Percentiles rank a stretch among this genome's conserved stretches.
These are phyloP conservation scores for Oryza nivara DNA, from an alignment of 176 grass and related monocot species.

Conservation along the genomic window DNA sequence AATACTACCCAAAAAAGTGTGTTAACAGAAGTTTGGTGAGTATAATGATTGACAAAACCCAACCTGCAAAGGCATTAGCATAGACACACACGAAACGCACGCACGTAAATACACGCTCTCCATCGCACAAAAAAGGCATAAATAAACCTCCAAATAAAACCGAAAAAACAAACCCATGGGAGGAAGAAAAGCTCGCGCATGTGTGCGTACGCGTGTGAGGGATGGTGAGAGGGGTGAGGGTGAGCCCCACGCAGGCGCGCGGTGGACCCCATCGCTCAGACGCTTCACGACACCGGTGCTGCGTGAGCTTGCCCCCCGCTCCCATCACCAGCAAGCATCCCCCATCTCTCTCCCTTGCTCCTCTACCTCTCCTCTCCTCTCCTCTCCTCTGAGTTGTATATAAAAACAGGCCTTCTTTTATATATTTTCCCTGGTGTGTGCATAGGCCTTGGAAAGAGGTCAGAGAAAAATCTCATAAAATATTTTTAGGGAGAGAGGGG, in stretches of 20 bases:
- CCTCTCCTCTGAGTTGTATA: constrained; percentile 34
- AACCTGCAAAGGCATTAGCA: neutral
- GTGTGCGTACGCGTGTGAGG: constrained; percentile 10
- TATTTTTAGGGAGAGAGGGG: constrained; percentile 24
- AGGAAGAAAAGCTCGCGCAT: neutral
- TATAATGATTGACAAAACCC: neutral
- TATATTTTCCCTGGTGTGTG: constrained; percentile 47
- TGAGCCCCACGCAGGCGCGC: constrained; percentile 41
- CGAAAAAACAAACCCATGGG: constrained; percentile 43
- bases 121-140: neutral
- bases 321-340: neutral
- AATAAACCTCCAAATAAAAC: constrained; percentile 34
- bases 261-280: constrained; percentile 57
- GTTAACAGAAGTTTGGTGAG: constrained; percentile 39
- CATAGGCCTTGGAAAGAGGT: constrained; percentile 39
- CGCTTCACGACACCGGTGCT: constrained; percentile 51
- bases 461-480: constrained; percentile 36
- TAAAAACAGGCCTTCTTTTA: constrained; percentile 42
- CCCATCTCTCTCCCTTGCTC: constrained; percentile 12
- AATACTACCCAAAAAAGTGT: constrained; percentile 9
- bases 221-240: constrained; percentile 39
- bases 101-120: neutral
- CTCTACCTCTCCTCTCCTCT: neutral
- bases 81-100: neutral
- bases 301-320: constrained; percentile 44